Percentiles rank a stretch among this genome's conserved stretches.
Conservation (phyloP, 148 eudicot species). For the Gaultheria prostrata region DNA sequence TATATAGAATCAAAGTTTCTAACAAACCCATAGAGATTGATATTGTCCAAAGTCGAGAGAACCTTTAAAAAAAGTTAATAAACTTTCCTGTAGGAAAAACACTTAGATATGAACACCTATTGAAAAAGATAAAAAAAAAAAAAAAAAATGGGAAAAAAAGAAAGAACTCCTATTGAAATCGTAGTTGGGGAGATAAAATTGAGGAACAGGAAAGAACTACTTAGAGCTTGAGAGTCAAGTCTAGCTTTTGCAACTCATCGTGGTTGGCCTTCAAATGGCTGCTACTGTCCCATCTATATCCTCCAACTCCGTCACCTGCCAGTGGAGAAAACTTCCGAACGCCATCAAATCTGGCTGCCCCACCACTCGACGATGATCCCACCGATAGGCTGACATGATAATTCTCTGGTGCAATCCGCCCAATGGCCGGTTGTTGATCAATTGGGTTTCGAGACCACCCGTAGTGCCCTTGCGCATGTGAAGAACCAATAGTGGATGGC, state of each 20-base stretch:
- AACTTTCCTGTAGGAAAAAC: constrained; percentile 3
- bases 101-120: neutral
- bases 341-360: constrained; percentile 47
- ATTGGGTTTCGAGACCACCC: constrained; percentile 52
- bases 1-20: neutral
- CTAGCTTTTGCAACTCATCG: constrained; percentile 71
- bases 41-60: neutral
- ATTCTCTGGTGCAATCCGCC: constrained; percentile 41
- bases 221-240: constrained; percentile 73
- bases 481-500: constrained; percentile 6
- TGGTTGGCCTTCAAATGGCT: constrained; percentile 35
- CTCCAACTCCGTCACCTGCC: constrained; percentile 23
- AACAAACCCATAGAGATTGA: neutral
- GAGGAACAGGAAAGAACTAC: constrained; percentile 9
- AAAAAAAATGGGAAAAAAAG: too few relatives aligned
- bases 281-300: constrained; percentile 34
- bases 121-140: neutral
- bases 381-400: constrained; percentile 15
- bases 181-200: neutral
- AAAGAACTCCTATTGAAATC: constrained; percentile 11
- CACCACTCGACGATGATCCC: constrained; percentile 29
- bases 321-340: constrained; percentile 34
- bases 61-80: neutral
- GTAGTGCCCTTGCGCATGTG: constrained; percentile 28
- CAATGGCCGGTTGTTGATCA: constrained; percentile 53